Evolutionary conservation across 768 basidiomycete genomes (phyloP).

Genomic region (Hemileccinum impolitum): DNA sequence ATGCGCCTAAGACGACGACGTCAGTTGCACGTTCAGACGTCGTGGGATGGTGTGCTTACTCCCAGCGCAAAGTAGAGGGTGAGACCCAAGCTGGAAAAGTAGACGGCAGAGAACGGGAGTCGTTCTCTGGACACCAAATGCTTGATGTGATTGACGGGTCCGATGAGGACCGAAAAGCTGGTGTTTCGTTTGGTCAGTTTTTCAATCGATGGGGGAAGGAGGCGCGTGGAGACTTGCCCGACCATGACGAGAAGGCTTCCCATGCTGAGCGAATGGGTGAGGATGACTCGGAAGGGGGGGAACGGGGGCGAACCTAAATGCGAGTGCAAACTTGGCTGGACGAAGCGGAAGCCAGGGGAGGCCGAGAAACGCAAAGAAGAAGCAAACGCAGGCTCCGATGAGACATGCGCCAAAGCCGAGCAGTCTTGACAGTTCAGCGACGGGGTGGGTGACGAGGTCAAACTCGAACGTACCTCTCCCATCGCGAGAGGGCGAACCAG

Average conservation of each 20-base stretch:
- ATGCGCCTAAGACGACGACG: slow-evolving; percentile 49
- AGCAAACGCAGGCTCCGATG: slow-evolving; percentile 89
- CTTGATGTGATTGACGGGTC: slow-evolving; percentile 89
- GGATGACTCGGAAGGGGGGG: neutral
- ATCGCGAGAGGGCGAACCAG: slow-evolving; percentile 86
- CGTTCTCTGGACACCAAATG: slow-evolving; percentile 82
- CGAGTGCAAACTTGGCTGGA: slow-evolving; percentile 87
- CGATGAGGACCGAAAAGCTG: slow-evolving; percentile 82
- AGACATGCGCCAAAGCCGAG: slow-evolving; percentile 89
- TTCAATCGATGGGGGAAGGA: neutral
- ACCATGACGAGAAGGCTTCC: slow-evolving; percentile 95
- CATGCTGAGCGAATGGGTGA: slow-evolving; percentile 45
- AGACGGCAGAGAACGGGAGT: slow-evolving; percentile 79
- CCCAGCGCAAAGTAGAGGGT: slow-evolving; percentile 92
- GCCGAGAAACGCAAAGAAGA: slow-evolving; percentile 86
- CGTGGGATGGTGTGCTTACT: slow-evolving; percentile 43
- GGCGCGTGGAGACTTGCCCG: slow-evolving; percentile 50
- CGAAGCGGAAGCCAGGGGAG: slow-evolving; percentile 65
- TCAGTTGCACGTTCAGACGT: neutral
- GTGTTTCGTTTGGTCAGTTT: neutral
- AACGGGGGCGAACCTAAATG: slow-evolving; percentile 58
- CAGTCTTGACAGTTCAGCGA: no score
- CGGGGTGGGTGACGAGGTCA: no score
- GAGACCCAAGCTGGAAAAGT: slow-evolving; percentile 77
- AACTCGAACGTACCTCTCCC: slow-evolving; percentile 97